Evolutionary conservation across 2,329 filamentous ascomycete genomes (phyloP).

Genomic region (Aureobasidium subglaciale): DNA sequence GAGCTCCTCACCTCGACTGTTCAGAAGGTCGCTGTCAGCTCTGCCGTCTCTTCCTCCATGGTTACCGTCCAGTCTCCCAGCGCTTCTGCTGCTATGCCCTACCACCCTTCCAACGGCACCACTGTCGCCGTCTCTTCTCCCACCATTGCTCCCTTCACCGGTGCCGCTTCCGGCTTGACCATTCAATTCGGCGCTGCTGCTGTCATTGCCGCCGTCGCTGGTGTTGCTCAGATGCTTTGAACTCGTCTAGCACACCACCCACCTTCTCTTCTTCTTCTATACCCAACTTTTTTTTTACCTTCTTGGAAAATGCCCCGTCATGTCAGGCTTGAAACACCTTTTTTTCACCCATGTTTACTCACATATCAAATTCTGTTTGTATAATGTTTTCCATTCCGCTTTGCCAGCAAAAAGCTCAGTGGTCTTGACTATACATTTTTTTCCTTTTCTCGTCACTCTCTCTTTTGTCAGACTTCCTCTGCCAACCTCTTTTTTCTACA

Average conservation of each 20-base stretch:
- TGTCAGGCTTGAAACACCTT: background rate
- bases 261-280: background rate
- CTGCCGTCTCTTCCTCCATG: background rate
- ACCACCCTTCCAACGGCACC: conserved; percentile 4
- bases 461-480: background rate
- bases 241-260: background rate
- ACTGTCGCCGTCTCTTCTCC: background rate
- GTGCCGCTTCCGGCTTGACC: conserved; percentile 14
- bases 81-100: conserved; percentile 1
- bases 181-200: conserved; percentile 7
- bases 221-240: conserved; percentile 10
- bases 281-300: background rate
- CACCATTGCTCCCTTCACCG: conserved; percentile 5
- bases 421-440: background rate
- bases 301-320: conserved; percentile 9
- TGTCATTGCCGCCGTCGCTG: conserved; percentile 4
- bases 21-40: background rate
- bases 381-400: conserved; percentile 9
- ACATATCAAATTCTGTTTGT: background rate
- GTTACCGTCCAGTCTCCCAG: conserved; percentile 4
- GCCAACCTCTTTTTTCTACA: background rate
- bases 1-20: background rate
- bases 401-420: background rate
- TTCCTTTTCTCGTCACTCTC: background rate
- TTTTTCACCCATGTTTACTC: background rate